Base-by-base conservation (phyloP, 2,329 filamentous ascomycete species). In the Cryoendolithus antarcticus region DNA sequence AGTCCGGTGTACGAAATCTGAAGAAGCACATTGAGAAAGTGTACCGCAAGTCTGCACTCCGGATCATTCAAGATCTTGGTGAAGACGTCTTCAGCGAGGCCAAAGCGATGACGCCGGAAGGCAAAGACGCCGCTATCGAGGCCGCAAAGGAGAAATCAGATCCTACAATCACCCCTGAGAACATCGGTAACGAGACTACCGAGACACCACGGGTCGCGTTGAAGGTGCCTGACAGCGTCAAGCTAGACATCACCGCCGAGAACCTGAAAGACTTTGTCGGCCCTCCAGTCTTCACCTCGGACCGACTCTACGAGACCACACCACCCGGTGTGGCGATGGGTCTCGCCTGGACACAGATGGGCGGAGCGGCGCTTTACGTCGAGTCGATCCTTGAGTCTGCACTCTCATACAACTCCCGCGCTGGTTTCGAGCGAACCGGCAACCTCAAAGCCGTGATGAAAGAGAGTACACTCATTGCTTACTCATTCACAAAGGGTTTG, bases 1-100 rank as follows among this genome's bases (percentile, higher is more conserved):
- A 98, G 64, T 94, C 86, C 32, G 91, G 91, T 52, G 93, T 98
- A 6, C 81, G 91, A 49, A 98, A 98, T 57, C 67, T 98, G 44
- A 98, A 98, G 74, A 96, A 98, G 69, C 89, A 96, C 61, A 98
- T 98, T 45, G 91, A 98, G 62, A 98, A 98, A 68, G 86, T 98
- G 3, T 98, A 95, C 64, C 80, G 91, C 42, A 98, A 98, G 64
- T 86, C 89, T 9, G 93, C 91, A 0, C 71, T 98, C 45, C 96
- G 95, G 65, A 98, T 98, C 49, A 89, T 98, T 9, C 82, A 89
- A 58, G 88, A 96, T 46, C 72, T 96, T 9, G 89, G 89, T 36
- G 88, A 95, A 55, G 80, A 86, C 4, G 83, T 72, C 1, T 64
- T 94, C 2, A 74, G 82, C 3, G 88, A 95, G 57, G 77, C 82